phyloP scores from a whole-genome alignment of 1,284 basidiomycete species.

The Polyporus tsugae region DNA sequence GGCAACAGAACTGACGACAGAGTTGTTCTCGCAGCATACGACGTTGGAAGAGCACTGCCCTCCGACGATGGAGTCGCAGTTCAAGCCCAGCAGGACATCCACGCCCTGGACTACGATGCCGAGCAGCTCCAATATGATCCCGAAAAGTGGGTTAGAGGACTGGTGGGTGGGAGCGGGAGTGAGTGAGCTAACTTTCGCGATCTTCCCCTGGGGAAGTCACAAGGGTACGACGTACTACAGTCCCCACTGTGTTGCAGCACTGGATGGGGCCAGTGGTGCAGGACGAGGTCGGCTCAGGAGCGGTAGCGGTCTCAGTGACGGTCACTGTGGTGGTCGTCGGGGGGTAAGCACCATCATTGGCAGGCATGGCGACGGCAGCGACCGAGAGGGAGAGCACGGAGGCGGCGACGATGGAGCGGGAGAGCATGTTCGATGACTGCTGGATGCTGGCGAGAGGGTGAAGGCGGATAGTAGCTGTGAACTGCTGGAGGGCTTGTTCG shows the following conservation, averaged over 20 bases:
- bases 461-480: slow-evolving; percentile 25
- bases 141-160: background rate
- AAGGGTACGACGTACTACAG: background rate
- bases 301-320: slow-evolving; percentile 20
- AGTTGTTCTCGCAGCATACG: slow-evolving; percentile 39
- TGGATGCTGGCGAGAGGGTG: background rate
- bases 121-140: slow-evolving; percentile 30
- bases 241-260: slow-evolving; percentile 42
- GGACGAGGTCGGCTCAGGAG: slow-evolving; percentile 28
- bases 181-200: background rate
- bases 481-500: slow-evolving; percentile 24
- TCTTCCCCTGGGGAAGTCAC: too few relatives aligned
- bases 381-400: slow-evolving; percentile 33
- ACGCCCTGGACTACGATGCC: slow-evolving; percentile 32
- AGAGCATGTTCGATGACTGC: slow-evolving; percentile 28
- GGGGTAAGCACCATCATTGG: slow-evolving; percentile 8
- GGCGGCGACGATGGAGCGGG: slow-evolving; percentile 29
- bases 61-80: slow-evolving; percentile 34
- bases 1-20: slow-evolving; percentile 17
- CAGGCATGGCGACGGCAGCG: slow-evolving; percentile 41
- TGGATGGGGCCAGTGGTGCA: slow-evolving; percentile 41
- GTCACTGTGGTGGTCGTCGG: slow-evolving; percentile 26
- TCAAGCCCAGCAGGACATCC: slow-evolving; percentile 31
- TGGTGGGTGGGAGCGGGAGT: background rate
- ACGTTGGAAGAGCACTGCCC: slow-evolving; percentile 31